These are phyloP conservation scores for Endoconidiophora laricicola DNA, from an alignment of 2,329 filamentous ascomycete species.

Conservation along the genomic window DNA sequence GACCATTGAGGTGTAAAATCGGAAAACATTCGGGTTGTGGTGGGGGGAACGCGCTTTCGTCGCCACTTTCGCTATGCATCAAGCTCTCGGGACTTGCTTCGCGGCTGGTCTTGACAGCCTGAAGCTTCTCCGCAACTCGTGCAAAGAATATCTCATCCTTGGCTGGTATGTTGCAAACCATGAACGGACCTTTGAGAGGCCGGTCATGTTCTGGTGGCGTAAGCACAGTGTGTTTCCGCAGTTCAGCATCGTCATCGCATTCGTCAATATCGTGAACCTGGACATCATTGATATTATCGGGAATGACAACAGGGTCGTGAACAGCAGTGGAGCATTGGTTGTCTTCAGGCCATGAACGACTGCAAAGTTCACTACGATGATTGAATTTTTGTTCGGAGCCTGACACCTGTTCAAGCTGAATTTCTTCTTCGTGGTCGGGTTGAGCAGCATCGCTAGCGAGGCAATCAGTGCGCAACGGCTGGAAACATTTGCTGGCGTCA, in stretches of 20 bases:
- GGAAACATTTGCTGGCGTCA: background rate
- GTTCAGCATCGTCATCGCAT: constrained; percentile 10
- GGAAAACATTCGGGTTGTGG: constrained; percentile 11
- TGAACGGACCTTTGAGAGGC: constrained; percentile 34
- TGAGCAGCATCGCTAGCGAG: too few relatives aligned
- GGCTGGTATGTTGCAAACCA: constrained; percentile 37
- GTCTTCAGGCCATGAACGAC: too few relatives aligned
- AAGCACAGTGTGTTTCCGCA: constrained; percentile 12
- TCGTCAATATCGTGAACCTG: too few relatives aligned
- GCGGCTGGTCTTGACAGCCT: constrained; percentile 30
- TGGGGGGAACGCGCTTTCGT: constrained; percentile 1
- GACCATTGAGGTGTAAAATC: too few relatives aligned
- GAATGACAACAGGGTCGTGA: too few relatives aligned
- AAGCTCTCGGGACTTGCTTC: constrained; percentile 17
- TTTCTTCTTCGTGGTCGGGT: too few relatives aligned
- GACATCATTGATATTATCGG: too few relatives aligned
- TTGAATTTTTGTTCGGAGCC: too few relatives aligned
- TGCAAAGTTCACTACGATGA: too few relatives aligned
- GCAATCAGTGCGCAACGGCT: too few relatives aligned
- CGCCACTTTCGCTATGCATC: background rate
- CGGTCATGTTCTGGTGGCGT: constrained; percentile 28
- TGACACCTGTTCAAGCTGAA: too few relatives aligned
- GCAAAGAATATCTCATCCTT: constrained; percentile 38
- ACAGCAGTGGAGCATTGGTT: too few relatives aligned
- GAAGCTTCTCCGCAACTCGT: constrained; percentile 33